Conservation (phyloP, 164 flowering plant species). For the Liquidambar formosana region DNA sequence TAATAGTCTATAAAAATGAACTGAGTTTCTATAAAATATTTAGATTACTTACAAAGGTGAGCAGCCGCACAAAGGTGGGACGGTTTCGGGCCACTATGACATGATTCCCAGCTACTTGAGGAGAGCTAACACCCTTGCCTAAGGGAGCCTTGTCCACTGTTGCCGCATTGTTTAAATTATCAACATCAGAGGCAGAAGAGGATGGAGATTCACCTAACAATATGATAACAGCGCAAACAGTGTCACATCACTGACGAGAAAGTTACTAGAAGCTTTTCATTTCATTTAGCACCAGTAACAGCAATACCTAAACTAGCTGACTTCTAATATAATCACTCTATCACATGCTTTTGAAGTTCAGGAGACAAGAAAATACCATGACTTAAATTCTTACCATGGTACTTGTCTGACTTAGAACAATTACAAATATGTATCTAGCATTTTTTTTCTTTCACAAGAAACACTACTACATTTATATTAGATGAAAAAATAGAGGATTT, state of each 20-base stretch:
- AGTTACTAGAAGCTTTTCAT: background rate
- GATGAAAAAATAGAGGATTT: too few species aligned
- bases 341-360: background rate
- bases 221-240: background rate
- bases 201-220: slow-evolving; percentile 90
- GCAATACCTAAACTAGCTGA: background rate
- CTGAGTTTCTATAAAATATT: background rate
- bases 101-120: slow-evolving; percentile 59
- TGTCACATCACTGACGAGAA: background rate
- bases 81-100: slow-evolving; percentile 61
- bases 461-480: too few species aligned
- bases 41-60: slow-evolving; percentile 71
- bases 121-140: slow-evolving; percentile 50
- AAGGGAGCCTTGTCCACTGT: slow-evolving; percentile 48
- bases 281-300: slow-evolving; percentile 1
- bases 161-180: slow-evolving; percentile 68
- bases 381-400: background rate
- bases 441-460: too few species aligned
- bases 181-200: slow-evolving; percentile 95
- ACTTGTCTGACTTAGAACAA: background rate
- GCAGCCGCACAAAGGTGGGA: slow-evolving; percentile 58
- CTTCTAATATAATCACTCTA: background rate
- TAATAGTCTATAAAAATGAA: background rate
- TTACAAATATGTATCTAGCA: background rate
- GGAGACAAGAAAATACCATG: background rate